These are phyloP conservation scores for Cantharellus anzutake DNA, from an alignment of 768 basidiomycete species.

Conservation along the genomic window DNA sequence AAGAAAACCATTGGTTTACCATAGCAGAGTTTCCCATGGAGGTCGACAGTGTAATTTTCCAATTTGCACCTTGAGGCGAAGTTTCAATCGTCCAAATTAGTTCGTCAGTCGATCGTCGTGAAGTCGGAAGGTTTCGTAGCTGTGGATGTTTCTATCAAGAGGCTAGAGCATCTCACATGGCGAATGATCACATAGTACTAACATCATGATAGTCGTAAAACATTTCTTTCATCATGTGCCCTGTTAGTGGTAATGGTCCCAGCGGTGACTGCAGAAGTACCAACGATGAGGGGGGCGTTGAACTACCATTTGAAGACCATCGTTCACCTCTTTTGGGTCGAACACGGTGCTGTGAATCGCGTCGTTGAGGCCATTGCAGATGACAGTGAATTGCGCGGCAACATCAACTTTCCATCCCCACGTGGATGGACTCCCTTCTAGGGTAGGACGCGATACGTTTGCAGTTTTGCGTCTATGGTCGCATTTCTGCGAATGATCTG, in stretches of 20 bases:
- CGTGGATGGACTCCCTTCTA: background rate
- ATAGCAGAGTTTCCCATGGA: background rate
- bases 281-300: background rate
- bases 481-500: background rate
- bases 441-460: background rate
- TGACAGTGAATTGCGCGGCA: background rate
- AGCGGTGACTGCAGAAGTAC: background rate
- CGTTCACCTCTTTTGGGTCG: background rate
- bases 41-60: background rate
- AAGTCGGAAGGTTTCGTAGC: background rate
- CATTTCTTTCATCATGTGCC: background rate
- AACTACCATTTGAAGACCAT: background rate
- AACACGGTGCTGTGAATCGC: background rate
- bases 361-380: background rate
- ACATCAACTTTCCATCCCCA: background rate
- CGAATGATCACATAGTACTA: background rate
- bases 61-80: background rate
- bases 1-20: background rate
- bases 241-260: background rate
- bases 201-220: slow-evolving; percentile 1
- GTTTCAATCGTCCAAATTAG: background rate
- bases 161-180: background rate
- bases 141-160: background rate
- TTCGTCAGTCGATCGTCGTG: background rate
- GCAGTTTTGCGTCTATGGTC: background rate